These are phyloP conservation scores for Aurifilum marmelostoma DNA, from an alignment of 2,329 filamentous ascomycete species.

Conservation along the genomic window DNA sequence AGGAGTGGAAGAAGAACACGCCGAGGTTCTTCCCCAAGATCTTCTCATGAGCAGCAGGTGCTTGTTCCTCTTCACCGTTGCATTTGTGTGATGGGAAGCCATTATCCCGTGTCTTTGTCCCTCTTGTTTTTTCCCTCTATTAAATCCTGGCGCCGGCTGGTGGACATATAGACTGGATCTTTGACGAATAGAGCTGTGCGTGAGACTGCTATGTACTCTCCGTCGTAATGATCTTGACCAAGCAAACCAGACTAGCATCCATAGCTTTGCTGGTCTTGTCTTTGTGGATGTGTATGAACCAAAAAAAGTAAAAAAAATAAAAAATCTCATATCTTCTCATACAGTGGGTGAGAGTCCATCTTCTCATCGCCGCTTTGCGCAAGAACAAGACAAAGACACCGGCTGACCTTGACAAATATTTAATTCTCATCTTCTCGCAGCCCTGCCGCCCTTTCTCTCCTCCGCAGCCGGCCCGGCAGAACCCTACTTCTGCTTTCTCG, in stretches of 20 bases:
- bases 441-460: constrained; percentile 16
- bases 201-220: constrained; percentile 9
- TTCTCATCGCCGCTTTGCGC: not conserved
- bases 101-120: constrained; percentile 4
- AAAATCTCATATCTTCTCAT: constrained; percentile 11
- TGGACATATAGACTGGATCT: constrained; percentile 14
- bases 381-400: not conserved
- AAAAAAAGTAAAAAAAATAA: not conserved
- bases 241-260: not conserved
- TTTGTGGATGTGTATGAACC: constrained; percentile 12
- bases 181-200: constrained; percentile 1
- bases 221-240: not conserved
- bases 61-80: not conserved
- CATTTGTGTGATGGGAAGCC: too few relatives aligned
- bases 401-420: not conserved
- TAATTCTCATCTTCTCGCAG: constrained; percentile 4
- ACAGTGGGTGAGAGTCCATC: not conserved
- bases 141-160: not conserved
- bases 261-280: constrained; percentile 7
- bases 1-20: constrained; percentile 69
- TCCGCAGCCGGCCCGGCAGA: constrained; percentile 6
- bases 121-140: not conserved
- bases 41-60: constrained; percentile 36
- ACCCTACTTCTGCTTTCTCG: constrained; percentile 36
- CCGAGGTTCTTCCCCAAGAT: constrained; percentile 67